Evolutionary conservation across 2,329 filamentous ascomycete species (phyloP).

Genomic region (Leptographium wingfieldii): DNA sequence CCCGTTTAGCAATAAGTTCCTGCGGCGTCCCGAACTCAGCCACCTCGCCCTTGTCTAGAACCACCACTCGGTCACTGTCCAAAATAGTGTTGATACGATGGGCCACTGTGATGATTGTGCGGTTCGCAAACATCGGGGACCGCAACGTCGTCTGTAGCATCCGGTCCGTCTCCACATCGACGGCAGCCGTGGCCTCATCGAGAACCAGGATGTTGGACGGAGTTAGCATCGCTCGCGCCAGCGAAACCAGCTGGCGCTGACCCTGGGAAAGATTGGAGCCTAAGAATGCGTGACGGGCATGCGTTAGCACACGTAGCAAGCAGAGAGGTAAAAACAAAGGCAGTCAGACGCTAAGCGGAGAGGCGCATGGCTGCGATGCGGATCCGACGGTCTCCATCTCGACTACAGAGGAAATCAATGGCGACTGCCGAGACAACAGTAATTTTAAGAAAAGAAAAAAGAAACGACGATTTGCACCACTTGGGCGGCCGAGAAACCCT

Average conservation of each 20-base stretch:
- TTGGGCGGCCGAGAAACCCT: not conserved
- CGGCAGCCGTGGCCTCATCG: constrained; percentile 83
- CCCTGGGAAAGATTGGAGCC: constrained; percentile 92
- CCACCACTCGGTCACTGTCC: constrained; percentile 76
- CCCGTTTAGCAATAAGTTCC: constrained; percentile 60
- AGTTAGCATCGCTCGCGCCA: constrained; percentile 85
- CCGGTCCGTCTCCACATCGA: constrained; percentile 56
- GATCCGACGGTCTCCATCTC: not conserved
- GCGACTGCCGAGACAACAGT: not conserved
- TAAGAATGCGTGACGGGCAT: constrained; percentile 19
- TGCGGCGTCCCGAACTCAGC: constrained; percentile 84
- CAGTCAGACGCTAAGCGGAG: not conserved
- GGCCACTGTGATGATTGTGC: constrained; percentile 96
- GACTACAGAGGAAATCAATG: not conserved
- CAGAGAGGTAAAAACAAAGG: not conserved
- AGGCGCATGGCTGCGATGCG: not conserved
- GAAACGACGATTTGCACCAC: not conserved
- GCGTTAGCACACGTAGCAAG: not conserved
- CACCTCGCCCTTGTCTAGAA: constrained; percentile 81
- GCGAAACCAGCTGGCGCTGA: constrained; percentile 84
- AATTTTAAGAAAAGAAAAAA: not conserved
- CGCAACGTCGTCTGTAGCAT: constrained; percentile 52
- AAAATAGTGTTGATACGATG: constrained; percentile 98
- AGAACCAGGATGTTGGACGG: constrained; percentile 95
- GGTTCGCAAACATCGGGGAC: constrained; percentile 63